These are phyloP conservation scores for Botrytis deweyae DNA, from an alignment of 2,329 filamentous ascomycete species.

Conservation along the genomic window DNA sequence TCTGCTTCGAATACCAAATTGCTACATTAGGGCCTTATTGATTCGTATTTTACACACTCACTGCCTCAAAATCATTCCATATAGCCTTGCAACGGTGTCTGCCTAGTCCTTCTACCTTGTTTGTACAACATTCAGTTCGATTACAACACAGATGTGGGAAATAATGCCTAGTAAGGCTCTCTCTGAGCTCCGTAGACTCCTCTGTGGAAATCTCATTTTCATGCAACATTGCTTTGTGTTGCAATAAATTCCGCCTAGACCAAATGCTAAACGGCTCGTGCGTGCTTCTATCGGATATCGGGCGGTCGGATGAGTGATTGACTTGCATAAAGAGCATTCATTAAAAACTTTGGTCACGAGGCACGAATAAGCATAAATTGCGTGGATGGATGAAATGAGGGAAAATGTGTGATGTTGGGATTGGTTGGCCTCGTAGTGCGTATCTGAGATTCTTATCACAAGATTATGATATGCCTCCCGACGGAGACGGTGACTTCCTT, in stretches of 20 bases:
- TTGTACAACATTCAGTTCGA: not conserved
- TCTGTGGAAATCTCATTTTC: conserved; percentile 3
- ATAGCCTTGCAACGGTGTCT: not conserved
- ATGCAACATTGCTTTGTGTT: not conserved
- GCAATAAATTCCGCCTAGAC: not conserved
- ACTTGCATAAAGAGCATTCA: not conserved
- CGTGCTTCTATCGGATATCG: not conserved
- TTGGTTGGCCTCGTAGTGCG: not conserved
- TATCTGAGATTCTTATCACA: not conserved
- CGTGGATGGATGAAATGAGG: not conserved
- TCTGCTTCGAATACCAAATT: conserved; percentile 10
- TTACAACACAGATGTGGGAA: not conserved
- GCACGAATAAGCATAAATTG: not conserved
- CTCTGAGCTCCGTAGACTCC: not conserved
- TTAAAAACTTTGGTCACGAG: not conserved
- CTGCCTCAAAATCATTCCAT: not conserved
- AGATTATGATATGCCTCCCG: not conserved
- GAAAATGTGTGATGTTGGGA: not conserved
- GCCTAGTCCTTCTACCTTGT: not conserved
- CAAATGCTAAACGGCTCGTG: not conserved
- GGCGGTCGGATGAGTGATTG: not conserved
- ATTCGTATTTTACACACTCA: conserved; percentile 8
- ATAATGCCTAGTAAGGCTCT: not conserved
- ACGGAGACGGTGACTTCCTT: not conserved
- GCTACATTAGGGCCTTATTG: conserved; percentile 6